Evolutionary conservation across 176 grass and related monocot genomes (phyloP).

Genomic region (Microstegium vimineum): DNA sequence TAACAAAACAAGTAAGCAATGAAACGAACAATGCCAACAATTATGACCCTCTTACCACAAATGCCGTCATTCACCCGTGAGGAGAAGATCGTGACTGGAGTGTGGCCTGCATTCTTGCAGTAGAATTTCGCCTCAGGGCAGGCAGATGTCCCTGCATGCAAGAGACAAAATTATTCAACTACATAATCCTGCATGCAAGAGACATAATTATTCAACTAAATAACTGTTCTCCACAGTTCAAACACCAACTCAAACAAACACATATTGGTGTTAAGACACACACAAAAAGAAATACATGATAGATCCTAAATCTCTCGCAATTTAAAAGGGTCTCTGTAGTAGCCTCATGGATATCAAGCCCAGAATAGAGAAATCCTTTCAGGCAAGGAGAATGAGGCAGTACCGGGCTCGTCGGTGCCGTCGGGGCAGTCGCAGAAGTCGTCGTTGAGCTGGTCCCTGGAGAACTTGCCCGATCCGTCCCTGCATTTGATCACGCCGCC

Average conservation of each 20-base stretch:
- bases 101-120: slow-evolving; percentile 75
- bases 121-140: slow-evolving; percentile 98
- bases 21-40: neutral
- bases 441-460: slow-evolving; percentile 81
- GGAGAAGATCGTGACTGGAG: slow-evolving; percentile 69
- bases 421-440: slow-evolving; percentile 96
- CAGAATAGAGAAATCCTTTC: neutral
- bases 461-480: slow-evolving; percentile 85
- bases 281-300: neutral
- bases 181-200: no score
- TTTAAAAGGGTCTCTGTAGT: neutral
- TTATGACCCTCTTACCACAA: slow-evolving; percentile 60
- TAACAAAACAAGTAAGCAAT: neutral
- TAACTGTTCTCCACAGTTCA: neutral
- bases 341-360: neutral
- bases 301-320: neutral
- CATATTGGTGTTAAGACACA: neutral
- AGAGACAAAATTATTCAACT: slow-evolving; percentile 18
- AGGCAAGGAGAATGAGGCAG: neutral
- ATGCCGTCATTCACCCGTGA: slow-evolving; percentile 92
- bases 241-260: neutral
- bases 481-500: slow-evolving; percentile 82
- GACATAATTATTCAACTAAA: no score
- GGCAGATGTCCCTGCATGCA: slow-evolving; percentile 73
- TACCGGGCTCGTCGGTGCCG: slow-evolving; percentile 97